Base-by-base conservation (phyloP, 805 yeast species). In the Vanderwaltozyma polyspora region DNA sequence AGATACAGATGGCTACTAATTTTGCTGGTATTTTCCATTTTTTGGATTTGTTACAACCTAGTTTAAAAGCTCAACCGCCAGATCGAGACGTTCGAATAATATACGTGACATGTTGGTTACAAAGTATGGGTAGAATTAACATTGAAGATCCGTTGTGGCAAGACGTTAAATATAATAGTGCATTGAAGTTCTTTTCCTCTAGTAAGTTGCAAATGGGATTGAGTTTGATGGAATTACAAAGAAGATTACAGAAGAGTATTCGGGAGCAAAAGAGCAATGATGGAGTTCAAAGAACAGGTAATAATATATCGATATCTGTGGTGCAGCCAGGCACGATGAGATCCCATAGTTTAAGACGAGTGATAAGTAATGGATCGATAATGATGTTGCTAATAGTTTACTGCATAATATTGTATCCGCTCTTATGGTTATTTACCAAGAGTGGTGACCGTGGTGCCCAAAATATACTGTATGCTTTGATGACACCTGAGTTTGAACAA, bases 321-420 rank as follows among this genome's bases (percentile, higher is more conserved):
- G 91, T 83, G 5, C 91, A 91, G 51, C 97, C 99, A 0, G 98
- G 98, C 1, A 46, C 87, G 24, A 82, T 84, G 80, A 70, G 97
- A 45, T 76, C 94, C 2, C 83, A 94, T 2, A 74, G 93, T 18
- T 77, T 89, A 26, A 74, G 91, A 45, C 69, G 95, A 37, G 73
- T 78, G 24, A 38, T 85, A 5, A 74, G 91, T 14, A 69, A 82
- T 60, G 96, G 97, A 1, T 65, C 83, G 0, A 45, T 89, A 3
- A 46, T 65, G 44, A 78, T 84, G 3, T 57, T 81, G 24, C 40
- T 86, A 4, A 8, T 84, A 0, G 77, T 89, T 50, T 58, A 58
- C 35, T 47, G 57, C 18, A 40, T 86, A 21, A 6, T 86, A 3
- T 37, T 79, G 28, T 82, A 79, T 63, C 98, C 98, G 8, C 33